Evolutionary conservation across 768 basidiomycete species (phyloP).

Genomic region (Suillus hirtellus): DNA sequence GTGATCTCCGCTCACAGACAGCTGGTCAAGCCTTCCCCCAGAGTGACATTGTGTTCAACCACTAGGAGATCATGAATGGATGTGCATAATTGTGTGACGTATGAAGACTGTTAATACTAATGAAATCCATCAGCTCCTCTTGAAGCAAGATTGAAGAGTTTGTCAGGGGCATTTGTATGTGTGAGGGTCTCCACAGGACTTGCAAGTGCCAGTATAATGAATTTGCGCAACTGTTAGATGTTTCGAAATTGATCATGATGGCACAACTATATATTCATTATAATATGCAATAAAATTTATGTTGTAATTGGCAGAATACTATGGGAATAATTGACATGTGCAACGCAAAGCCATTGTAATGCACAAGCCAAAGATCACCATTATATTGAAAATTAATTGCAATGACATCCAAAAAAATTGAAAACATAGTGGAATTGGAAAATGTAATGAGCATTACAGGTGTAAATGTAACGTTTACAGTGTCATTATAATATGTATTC

Average conservation of each 20-base stretch:
- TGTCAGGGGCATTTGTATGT: constrained; percentile 75
- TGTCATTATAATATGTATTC: no score
- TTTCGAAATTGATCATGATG: no score
- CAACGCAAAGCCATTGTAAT: not conserved
- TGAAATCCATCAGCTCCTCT: constrained; percentile 54
- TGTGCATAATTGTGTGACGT: constrained; percentile 45
- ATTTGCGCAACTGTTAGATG: no score
- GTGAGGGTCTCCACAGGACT: constrained; percentile 75
- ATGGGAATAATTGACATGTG: not conserved
- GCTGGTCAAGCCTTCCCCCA: constrained; percentile 99
- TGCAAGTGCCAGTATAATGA: no score
- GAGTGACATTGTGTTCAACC: constrained; percentile 72
- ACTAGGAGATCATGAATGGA: constrained; percentile 86
- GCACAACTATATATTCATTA: not conserved
- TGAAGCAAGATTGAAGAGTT: constrained; percentile 90
- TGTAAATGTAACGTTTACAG: not conserved
- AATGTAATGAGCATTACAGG: not conserved
- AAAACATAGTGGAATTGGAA: not conserved
- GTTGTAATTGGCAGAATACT: not conserved
- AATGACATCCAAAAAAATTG: not conserved
- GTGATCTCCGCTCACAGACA: constrained; percentile 88
- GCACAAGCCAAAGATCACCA: not conserved
- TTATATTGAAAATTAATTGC: not conserved
- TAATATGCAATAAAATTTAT: not conserved
- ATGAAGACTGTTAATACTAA: constrained; percentile 7